phyloP scores from a whole-genome alignment of 306 rosid genomes.

The Medicago lupulina region DNA sequence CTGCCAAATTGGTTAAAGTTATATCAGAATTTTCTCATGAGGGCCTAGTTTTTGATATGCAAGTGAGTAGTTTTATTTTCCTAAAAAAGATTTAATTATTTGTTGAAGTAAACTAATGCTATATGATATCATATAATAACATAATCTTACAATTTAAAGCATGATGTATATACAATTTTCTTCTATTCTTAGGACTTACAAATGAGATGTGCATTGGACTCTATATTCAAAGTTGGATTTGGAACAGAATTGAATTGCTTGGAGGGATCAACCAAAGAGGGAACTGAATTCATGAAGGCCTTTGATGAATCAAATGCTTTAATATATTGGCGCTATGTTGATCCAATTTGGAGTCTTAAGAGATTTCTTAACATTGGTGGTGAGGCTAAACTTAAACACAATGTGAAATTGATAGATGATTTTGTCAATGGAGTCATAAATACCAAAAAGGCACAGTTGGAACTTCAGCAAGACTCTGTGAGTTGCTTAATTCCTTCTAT shows the following conservation, averaged over 20 bases:
- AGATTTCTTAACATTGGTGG: slow-evolving; percentile 67
- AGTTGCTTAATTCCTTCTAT: slow-evolving; percentile 38
- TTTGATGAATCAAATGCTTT: slow-evolving; percentile 77
- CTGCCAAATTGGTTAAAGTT: slow-evolving; percentile 58
- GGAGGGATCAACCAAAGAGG: slow-evolving; percentile 67
- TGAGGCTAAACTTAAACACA: slow-evolving; percentile 63
- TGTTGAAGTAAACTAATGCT: too few species aligned
- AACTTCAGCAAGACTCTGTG: slow-evolving; percentile 49
- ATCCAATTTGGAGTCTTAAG: slow-evolving; percentile 77
- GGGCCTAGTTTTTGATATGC: slow-evolving; percentile 63
- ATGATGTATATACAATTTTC: slow-evolving; percentile 4
- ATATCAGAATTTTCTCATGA: slow-evolving; percentile 41
- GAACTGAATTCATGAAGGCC: slow-evolving; percentile 66
- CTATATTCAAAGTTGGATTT: slow-evolving; percentile 88
- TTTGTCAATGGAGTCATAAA: slow-evolving; percentile 60
- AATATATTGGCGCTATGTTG: slow-evolving; percentile 65
- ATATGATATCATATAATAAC: too few species aligned
- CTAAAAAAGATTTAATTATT: too few species aligned
- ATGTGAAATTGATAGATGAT: slow-evolving; percentile 52
- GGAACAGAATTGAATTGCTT: slow-evolving; percentile 84
- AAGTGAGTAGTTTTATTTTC: slow-evolving; percentile 45
- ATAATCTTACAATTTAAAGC: background rate
- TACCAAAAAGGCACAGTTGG: slow-evolving; percentile 50
- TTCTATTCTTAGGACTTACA: slow-evolving; percentile 54
- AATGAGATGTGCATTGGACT: slow-evolving; percentile 74